Percentiles rank a stretch among this genome's conserved stretches.
Evolutionary conservation across 2,329 filamentous ascomycete species (phyloP).

Genomic region (Xylariaceae sp.): DNA sequence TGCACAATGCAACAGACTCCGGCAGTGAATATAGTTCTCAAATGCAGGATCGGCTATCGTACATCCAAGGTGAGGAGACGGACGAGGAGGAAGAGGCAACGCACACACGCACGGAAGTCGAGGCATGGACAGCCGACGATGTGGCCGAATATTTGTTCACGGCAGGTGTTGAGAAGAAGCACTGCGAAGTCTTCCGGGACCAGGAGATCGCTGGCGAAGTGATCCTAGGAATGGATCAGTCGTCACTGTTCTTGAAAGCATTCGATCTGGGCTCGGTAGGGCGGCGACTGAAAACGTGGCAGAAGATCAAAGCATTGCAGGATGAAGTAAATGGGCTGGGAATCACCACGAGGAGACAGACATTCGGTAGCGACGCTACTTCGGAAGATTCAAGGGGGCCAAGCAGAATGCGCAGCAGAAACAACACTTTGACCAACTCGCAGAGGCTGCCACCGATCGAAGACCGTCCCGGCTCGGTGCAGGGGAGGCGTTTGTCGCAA

Average conservation of each 20-base stretch:
- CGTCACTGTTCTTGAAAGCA: conserved; percentile 90
- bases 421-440: conserved; percentile 51
- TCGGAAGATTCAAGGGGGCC: conserved; percentile 44
- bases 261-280: conserved; percentile 92
- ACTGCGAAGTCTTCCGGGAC: conserved; percentile 91
- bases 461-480: conserved; percentile 42
- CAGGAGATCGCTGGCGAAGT: conserved; percentile 96
- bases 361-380: conserved; percentile 53
- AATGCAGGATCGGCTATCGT: conserved; percentile 72
- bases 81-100: conserved; percentile 80
- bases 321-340: conserved; percentile 68
- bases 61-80: conserved; percentile 90
- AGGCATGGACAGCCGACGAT: conserved; percentile 72
- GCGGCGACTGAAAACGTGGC: conserved; percentile 87
- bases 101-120: conserved; percentile 70
- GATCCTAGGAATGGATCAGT: conserved; percentile 89
- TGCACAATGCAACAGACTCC: conserved; percentile 65
- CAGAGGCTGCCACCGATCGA: conserved; percentile 38
- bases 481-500: conserved; percentile 48
- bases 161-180: conserved; percentile 77
- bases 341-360: conserved; percentile 44
- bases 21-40: conserved; percentile 87
- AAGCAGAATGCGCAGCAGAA: conserved; percentile 46
- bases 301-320: conserved; percentile 89
- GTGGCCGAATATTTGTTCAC: conserved; percentile 89